A percentile compares a stretch with the other conserved stretches of the same genome.
Evolutionary conservation across 495 filamentous ascomycete genomes (phyloP).

Genomic region (Penicillium paradoxum): DNA sequence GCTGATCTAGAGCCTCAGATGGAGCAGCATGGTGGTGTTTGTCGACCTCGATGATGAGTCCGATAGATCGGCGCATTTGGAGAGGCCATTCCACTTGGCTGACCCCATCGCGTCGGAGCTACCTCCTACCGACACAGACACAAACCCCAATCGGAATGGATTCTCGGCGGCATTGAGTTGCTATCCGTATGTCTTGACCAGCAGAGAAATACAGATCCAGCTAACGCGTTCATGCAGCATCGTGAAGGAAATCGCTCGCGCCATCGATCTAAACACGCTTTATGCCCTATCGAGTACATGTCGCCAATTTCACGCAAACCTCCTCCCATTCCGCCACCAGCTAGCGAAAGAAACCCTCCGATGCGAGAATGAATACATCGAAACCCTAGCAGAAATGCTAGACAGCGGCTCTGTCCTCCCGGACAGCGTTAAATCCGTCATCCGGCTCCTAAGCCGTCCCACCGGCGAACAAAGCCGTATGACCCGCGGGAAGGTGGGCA

Average conservation of each 20-base stretch:
- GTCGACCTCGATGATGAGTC: slow-evolving; percentile 41
- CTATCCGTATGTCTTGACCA: slow-evolving; percentile 66
- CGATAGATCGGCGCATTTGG: slow-evolving; percentile 14
- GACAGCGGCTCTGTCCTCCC: slow-evolving; percentile 29
- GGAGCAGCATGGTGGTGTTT: slow-evolving; percentile 45
- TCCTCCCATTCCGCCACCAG: slow-evolving; percentile 69
- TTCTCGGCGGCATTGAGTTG: slow-evolving; percentile 77
- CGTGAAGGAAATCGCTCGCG: slow-evolving; percentile 63
- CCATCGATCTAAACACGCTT: slow-evolving; percentile 79
- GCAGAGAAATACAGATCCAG: slow-evolving; percentile 13
- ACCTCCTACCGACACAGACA: not conserved
- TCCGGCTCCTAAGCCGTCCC: slow-evolving; percentile 30
- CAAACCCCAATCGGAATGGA: slow-evolving; percentile 59
- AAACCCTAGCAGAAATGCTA: slow-evolving; percentile 38
- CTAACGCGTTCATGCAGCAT: slow-evolving; percentile 44
- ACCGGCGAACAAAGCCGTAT: slow-evolving; percentile 35
- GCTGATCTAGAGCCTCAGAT: slow-evolving; percentile 21
- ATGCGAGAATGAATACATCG: slow-evolving; percentile 64
- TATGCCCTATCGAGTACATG: slow-evolving; percentile 75
- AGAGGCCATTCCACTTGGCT: slow-evolving; percentile 23
- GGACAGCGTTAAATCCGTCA: slow-evolving; percentile 34
- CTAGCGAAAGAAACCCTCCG: slow-evolving; percentile 69
- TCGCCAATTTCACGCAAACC: slow-evolving; percentile 67
- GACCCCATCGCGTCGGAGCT: slow-evolving; percentile 11
- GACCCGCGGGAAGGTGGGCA: slow-evolving; percentile 60